Base-by-base conservation (phyloP, 2,329 filamentous ascomycete species). In the Colletotrichum somersetense region DNA sequence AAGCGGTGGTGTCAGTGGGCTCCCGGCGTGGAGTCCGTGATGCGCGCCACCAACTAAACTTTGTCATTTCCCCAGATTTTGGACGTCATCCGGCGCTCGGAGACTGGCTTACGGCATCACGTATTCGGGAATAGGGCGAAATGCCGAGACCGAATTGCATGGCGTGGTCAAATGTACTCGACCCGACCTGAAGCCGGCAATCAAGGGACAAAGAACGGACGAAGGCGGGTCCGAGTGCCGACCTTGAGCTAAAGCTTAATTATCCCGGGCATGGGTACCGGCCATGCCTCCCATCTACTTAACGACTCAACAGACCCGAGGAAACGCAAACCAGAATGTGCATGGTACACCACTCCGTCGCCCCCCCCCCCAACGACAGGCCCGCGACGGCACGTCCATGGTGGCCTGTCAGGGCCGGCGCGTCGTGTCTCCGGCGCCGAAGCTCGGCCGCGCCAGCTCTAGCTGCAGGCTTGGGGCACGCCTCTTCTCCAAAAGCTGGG, bases 81-180 rank as follows among this genome's bases (percentile, higher is more conserved):
- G 63, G 65, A 72, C 69, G 69, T 72, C 69, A 72, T 59, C 64
- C 16, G 44, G 42, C 40, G 33, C 58, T 40, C 33, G 64, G 42
- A n/a, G 38, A 33, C 14, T 38, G 52, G 52, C 52, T 52, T 56
- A 44, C n/a, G 35, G 55, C 30, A 42, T 16, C 62, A 35, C 40
- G 12, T 2, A n/a, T 42, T 33, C 35, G 33, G 14, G 42, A 8
- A 20, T 2, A 8, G 16, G 26, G 23, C 20, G 14, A 0, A 44
- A 35, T 30, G 26, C n/a, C 16, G 12, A 30, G 26, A 38, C 30
- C n/a, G 20, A 23, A 44, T 14, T n/a, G 46, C 38, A 42, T 23
- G 26, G 7, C 10, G 16, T 30, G 10, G 50, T 33, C 50, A 1
- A 5, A 14, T 16, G 18, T 5, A 18, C 10, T 33, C 50, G 50